Conservation (phyloP, 192 early-diverging fungal genomes). For the Pecoramyces ruminantium region DNA sequence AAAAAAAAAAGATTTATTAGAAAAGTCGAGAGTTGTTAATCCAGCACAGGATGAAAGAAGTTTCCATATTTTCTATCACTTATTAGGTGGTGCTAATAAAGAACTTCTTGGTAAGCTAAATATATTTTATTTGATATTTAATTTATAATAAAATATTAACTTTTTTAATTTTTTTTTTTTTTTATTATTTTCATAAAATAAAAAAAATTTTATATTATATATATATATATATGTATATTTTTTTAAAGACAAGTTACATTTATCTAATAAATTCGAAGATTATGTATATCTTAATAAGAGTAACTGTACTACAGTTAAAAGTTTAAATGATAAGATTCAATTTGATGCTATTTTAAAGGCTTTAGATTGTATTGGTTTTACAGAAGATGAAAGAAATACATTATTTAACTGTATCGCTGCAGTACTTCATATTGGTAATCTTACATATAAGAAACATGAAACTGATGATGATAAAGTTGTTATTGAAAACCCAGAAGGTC, state of each 20-base stretch:
- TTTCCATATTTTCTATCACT: conserved; percentile 95
- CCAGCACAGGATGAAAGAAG: conserved; percentile 88
- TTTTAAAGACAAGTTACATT: background rate
- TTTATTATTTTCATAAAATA: too few species aligned
- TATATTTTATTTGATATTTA: too few species aligned
- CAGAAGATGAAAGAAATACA: conserved; percentile 93
- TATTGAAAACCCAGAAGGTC: background rate
- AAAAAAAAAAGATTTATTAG: background rate
- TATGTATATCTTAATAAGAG: background rate
- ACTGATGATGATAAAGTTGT: background rate
- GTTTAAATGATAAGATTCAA: background rate
- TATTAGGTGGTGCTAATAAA: conserved; percentile 13
- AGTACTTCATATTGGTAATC: background rate
- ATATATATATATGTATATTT: too few species aligned
- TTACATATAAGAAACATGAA: background rate
- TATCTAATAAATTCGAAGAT: background rate
- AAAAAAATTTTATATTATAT: too few species aligned
- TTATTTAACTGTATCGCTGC: conserved; percentile 37
- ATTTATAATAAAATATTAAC: too few species aligned
- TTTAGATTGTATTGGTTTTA: conserved; percentile 65
- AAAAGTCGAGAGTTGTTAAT: conserved; percentile 75
- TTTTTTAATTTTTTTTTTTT: too few species aligned
- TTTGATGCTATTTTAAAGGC: background rate
- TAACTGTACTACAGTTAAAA: background rate
- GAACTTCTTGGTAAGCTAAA: background rate